These are phyloP conservation scores for Leucocoprinus leucothites DNA, from an alignment of 768 basidiomycete genomes.

Conservation along the genomic window DNA sequence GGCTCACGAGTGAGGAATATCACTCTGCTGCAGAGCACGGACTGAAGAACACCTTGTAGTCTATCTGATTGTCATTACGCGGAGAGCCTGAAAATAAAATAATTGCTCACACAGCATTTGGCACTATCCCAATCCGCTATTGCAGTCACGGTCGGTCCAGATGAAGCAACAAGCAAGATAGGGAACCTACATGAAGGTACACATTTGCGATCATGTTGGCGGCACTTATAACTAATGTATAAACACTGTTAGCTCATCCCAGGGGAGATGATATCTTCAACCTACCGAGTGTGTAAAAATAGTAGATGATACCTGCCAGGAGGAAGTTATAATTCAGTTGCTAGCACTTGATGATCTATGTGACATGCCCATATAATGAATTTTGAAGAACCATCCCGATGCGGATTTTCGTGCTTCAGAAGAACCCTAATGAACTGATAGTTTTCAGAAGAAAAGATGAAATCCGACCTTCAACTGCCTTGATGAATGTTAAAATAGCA, in stretches of 20 bases:
- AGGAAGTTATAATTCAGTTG: too few species aligned
- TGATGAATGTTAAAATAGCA: neutral
- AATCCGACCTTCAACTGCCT: constrained; percentile 4
- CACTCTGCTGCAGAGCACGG: neutral
- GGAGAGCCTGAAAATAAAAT: neutral
- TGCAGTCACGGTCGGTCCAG: too few species aligned
- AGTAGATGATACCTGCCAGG: constrained; percentile 1
- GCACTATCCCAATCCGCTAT: too few species aligned
- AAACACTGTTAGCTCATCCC: neutral
- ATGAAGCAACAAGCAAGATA: too few species aligned
- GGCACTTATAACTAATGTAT: neutral
- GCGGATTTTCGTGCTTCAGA: neutral
- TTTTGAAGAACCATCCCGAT: constrained; percentile 1
- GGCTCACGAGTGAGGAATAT: constrained; percentile 4
- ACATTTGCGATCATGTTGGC: neutral
- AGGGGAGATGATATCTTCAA: neutral
- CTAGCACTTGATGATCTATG: too few species aligned
- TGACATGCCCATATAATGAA: neutral
- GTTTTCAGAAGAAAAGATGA: neutral
- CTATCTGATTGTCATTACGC: neutral
- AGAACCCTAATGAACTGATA: neutral
- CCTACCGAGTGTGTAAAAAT: neutral
- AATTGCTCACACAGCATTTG: neutral
- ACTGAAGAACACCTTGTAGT: neutral
- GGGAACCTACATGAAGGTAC: neutral